Evolutionary conservation across 108 stramenopile genomes (phyloP).

Genomic region (Aurantiochytrium sp.): DNA sequence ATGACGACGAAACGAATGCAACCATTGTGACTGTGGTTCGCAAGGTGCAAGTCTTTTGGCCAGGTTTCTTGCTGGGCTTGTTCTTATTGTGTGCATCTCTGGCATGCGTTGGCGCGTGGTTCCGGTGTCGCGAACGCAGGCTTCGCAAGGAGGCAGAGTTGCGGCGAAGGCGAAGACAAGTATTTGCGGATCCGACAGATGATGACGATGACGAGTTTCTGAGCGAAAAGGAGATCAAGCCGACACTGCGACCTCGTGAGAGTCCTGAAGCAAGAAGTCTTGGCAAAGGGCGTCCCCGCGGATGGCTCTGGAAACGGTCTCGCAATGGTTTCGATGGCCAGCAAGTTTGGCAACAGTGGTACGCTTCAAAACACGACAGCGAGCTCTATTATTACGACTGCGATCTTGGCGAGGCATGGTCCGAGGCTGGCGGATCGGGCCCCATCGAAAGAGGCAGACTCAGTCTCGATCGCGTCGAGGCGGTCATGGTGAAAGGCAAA

Average conservation of each 20-base stretch:
- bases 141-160: neutral
- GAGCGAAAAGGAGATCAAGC: too few species aligned
- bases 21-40: neutral
- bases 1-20: neutral
- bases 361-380: neutral
- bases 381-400: neutral
- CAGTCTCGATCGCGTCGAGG: neutral
- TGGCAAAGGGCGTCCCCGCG: neutral
- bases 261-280: too few species aligned
- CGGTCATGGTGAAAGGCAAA: neutral
- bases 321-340: neutral
- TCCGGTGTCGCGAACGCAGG: neutral
- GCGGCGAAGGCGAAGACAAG: neutral
- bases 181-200: too few species aligned
- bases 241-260: too few species aligned
- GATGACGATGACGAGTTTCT: too few species aligned
- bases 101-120: neutral
- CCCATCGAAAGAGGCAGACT: neutral
- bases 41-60: neutral
- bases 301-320: constrained; percentile 5
- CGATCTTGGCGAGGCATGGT: neutral
- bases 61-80: neutral
- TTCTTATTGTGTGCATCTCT: neutral
- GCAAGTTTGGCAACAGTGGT: constrained; percentile 5
- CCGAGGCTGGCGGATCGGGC: neutral